Evolutionary conservation across 345 rosid genomes (phyloP).

Genomic region (Limnanthes douglasii): DNA sequence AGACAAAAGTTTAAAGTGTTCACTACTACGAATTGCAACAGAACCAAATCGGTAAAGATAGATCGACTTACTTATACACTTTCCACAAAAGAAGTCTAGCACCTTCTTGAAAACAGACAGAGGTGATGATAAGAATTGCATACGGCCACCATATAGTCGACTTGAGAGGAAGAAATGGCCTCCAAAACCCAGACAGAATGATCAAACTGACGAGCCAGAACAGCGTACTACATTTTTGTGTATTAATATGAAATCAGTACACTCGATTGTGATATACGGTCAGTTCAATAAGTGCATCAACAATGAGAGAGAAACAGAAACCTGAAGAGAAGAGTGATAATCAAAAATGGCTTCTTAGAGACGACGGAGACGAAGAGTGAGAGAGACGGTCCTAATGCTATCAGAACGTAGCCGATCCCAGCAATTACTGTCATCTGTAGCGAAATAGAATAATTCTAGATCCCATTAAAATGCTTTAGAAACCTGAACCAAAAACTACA

Average conservation of each 20-base stretch:
- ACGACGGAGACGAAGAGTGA: conserved; percentile 76
- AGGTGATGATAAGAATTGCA: conserved; percentile 56
- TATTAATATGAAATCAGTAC: too few relatives aligned
- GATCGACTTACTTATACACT: conserved; percentile 45
- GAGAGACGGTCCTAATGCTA: conserved; percentile 85
- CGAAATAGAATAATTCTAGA: too few relatives aligned
- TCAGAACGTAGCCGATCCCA: conserved; percentile 81
- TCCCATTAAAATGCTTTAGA: too few relatives aligned
- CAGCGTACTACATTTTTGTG: conserved; percentile 62
- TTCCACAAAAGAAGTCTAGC: conserved; percentile 84
- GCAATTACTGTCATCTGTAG: conserved; percentile 69
- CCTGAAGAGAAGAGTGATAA: conserved; percentile 96
- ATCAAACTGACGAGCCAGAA: conserved; percentile 87
- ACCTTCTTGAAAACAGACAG: conserved; percentile 82
- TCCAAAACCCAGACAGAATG: conserved; percentile 74
- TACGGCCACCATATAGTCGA: conserved; percentile 68
- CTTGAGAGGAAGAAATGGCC: conserved; percentile 79
- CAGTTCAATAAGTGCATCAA: too few relatives aligned
- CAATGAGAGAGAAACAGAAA: conserved; percentile 9
- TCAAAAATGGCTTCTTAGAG: conserved; percentile 84
- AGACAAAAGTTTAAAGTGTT: conserved; percentile 2
- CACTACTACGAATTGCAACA: neutral
- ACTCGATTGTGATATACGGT: too few relatives aligned
- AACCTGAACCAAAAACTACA: too few relatives aligned
- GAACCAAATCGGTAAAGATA: neutral